Evolutionary conservation across 2,329 filamentous ascomycete species (phyloP).

Genomic region (Harringtonia aguacate): DNA sequence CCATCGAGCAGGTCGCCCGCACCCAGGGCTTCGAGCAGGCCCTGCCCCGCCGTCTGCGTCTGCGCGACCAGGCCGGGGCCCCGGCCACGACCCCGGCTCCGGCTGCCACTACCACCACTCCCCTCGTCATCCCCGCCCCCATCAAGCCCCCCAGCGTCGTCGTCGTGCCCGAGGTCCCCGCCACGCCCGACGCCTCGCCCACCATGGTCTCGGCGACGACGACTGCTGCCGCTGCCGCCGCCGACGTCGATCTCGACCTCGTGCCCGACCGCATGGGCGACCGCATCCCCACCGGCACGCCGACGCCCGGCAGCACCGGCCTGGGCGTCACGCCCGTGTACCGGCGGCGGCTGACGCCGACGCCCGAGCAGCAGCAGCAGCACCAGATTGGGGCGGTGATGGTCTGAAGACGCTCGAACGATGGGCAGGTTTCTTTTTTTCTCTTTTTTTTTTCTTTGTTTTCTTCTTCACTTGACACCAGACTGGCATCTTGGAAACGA

Average conservation of each 20-base stretch:
- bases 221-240: constrained; percentile 8
- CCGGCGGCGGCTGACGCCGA: constrained; percentile 32
- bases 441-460: no score
- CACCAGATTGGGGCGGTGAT: no score
- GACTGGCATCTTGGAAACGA: no score
- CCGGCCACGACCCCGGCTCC: constrained; percentile 28
- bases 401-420: no score
- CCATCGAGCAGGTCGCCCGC: constrained; percentile 44
- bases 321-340: constrained; percentile 10
- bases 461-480: no score
- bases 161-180: constrained; percentile 27
- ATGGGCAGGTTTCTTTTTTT: no score
- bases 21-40: constrained; percentile 34
- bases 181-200: constrained; percentile 21
- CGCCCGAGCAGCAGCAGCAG: constrained; percentile 30
- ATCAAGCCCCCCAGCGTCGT: constrained; percentile 11
- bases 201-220: constrained; percentile 35
- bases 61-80: constrained; percentile 21
- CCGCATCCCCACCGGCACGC: constrained; percentile 28
- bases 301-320: not conserved
- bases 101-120: constrained; percentile 8
- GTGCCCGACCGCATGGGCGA: constrained; percentile 53
- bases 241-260: constrained; percentile 45
- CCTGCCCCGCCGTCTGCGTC: constrained; percentile 42
- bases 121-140: constrained; percentile 7